Base-by-base conservation (phyloP, 345 rosid species). In the Sisymbrium irio region DNA sequence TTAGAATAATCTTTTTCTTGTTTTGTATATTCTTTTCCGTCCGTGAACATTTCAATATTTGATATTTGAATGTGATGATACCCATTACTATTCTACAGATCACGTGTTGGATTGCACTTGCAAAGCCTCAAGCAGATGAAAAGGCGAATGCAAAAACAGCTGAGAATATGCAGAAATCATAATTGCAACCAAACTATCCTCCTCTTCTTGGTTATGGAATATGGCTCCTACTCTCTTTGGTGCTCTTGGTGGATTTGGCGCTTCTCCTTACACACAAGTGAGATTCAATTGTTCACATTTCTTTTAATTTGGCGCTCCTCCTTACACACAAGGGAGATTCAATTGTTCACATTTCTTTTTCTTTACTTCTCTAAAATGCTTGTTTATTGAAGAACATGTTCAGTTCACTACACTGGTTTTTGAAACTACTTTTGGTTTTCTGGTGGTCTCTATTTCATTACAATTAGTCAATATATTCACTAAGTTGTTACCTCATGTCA, bases 111-210 rank as follows among this genome's bases (percentile, higher is more conserved):
- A 94, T 71, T 91, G 93, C 97, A 18, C 93, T 94, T 72, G 99
- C 97, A 20, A 94, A 89, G 85, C 99, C 99, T 51, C 97, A 87
- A 77, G 75, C 92, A 10, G 97, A 95, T 77, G 95, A 85, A 78
- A 94, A 87, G 75, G 55, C 83, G 41, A 67, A 75, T 30, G 28
- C 67, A 22, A 70, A 56, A 75, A 84, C 88, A 37, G 82, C 67
- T 44, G 78, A 85, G 67, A 82, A 82, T 56, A 47, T 79, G 12
- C 96, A 84, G 80, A 85, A 82, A 46, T 67, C 90, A 36, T 82
- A 84, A 67, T 53, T 94, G 77, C 83, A 85, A 73, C 90, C 93
- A 62, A 84, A 81, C 80, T 86, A 83, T 71, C 95, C 89, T 67
- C 85, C 92, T 63, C 83, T 62, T 68, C 77, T 82, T 65, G 88